Percentiles rank a stretch among this genome's conserved stretches.
These are phyloP conservation scores for Papiliotrema nemorosa DNA, from an alignment of 1,284 basidiomycete species.

Conservation along the genomic window DNA sequence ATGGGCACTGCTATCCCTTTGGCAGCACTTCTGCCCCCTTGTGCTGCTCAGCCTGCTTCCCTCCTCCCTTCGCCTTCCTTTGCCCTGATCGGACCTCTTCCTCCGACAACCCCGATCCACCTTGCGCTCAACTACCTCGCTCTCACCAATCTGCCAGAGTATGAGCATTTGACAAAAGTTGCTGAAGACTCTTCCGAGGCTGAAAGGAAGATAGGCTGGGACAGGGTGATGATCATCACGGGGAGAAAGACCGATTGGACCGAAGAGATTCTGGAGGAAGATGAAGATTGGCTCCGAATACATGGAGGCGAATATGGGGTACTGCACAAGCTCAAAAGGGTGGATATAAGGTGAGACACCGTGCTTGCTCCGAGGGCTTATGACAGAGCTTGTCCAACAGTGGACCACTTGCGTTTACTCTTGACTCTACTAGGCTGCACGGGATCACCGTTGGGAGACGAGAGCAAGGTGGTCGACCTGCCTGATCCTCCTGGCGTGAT, in stretches of 20 bases:
- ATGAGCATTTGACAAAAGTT: background rate
- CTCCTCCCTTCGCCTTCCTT: constrained; percentile 15
- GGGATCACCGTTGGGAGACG: background rate
- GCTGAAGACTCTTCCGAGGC: too few species aligned
- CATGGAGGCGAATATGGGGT: constrained; percentile 17
- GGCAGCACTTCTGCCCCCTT: constrained; percentile 21
- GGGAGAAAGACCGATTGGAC: constrained; percentile 20
- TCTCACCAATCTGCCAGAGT: constrained; percentile 19
- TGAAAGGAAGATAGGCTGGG: background rate
- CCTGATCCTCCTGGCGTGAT: constrained; percentile 22
- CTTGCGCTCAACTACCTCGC: constrained; percentile 25
- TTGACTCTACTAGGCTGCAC: constrained; percentile 21
- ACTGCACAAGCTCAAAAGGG: constrained; percentile 18
- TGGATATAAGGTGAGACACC: constrained; percentile 26
- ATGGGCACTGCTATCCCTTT: constrained; percentile 15
- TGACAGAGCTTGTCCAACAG: constrained; percentile 19
- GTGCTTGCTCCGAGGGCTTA: background rate
- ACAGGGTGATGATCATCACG: constrained; percentile 35
- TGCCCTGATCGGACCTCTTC: constrained; percentile 32
- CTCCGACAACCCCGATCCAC: constrained; percentile 32
- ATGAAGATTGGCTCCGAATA: constrained; percentile 30
- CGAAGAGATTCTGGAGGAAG: constrained; percentile 30
- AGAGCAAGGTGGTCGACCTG: constrained; percentile 5
- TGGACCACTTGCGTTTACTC: constrained; percentile 28
- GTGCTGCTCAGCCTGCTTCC: background rate